Conservation (phyloP, 108 stramenopile genomes). For the Mediolabrus comicus region DNA sequence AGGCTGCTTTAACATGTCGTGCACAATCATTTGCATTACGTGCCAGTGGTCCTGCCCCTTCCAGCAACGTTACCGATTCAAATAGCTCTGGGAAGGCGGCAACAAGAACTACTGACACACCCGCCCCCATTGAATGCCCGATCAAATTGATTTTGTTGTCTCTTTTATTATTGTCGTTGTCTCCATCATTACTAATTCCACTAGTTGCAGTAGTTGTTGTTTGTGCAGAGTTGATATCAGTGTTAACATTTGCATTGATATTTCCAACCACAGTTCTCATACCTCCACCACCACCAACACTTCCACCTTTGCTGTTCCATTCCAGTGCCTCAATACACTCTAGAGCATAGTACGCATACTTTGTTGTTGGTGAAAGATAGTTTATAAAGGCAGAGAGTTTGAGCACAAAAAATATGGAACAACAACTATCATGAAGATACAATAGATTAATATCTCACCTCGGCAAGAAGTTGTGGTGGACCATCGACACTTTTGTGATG, state of each 20-base stretch:
- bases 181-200: neutral
- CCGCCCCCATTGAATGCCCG: slow-evolving; percentile 77
- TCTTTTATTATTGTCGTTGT: neutral
- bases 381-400: too few relatives aligned
- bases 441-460: slow-evolving; percentile 9
- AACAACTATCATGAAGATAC: too few relatives aligned
- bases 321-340: slow-evolving; percentile 43
- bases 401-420: too few relatives aligned
- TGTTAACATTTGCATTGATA: neutral
- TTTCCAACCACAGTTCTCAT: neutral
- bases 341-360: slow-evolving; percentile 55
- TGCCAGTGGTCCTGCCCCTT: slow-evolving; percentile 61
- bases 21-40: slow-evolving; percentile 46
- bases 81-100: slow-evolving; percentile 69
- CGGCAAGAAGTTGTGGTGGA: slow-evolving; percentile 55
- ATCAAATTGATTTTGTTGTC: slow-evolving; percentile 47
- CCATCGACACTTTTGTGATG: slow-evolving; percentile 49
- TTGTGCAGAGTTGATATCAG: neutral
- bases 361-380: neutral
- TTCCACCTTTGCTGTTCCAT: slow-evolving; percentile 33
- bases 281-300: neutral
- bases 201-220: neutral
- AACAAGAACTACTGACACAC: slow-evolving; percentile 48
- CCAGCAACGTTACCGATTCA: slow-evolving; percentile 57
- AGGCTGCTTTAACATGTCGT: slow-evolving; percentile 48